Evolutionary conservation across 1,284 basidiomycete genomes (phyloP), one percentile per base, ranked within the genome.

Genomic region (Fomitopsis schrenkii): DNA sequence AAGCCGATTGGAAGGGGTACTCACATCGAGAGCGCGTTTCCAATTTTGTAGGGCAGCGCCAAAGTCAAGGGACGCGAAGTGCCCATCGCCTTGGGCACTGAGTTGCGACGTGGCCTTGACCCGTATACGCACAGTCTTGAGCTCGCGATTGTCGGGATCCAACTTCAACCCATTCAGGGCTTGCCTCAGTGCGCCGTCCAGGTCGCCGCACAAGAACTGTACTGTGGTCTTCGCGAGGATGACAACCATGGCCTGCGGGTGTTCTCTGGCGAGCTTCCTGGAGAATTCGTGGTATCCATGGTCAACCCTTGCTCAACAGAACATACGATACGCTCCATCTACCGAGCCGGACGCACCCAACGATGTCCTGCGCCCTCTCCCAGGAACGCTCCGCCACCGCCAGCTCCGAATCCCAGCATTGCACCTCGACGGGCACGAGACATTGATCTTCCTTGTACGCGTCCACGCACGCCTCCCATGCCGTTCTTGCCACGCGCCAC

Each of bases 341-440:
- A 50, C 15, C 17, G 35, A 44, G 5, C 8, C n/a, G n/a, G 19
- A 54, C 64, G 28, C 44, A 68, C 67, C 66, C 61, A 6, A 62
- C 60, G 9, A 40, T 22, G 19, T 44, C 55, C 12, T 42, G 48
- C 4, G 63, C 67, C 3, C 36, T 46, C 2, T 61, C 64, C 67
- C 64, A 66, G 3, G 57, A 28, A 7, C 61, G 38, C 19, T 67
- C 62, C 6, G 60, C 66, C n/a, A 68, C 53, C 2, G 46, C 52
- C 44, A 67, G 38, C 44, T 62, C 63, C 17, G 67, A 55, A 9
- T 58, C 60, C 67, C 66, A 67, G 50, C 67, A 67, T 12, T 58
- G 59, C 12, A 67, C 57, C 22, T 64, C 59, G 0, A 59, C 19
- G 0, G 67, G 64, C 0, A 59, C 40, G 22, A 61, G 57, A 28